Evolutionary conservation across 2,329 filamentous ascomycete genomes (phyloP).

Genomic region (Botrytis tulipae): DNA sequence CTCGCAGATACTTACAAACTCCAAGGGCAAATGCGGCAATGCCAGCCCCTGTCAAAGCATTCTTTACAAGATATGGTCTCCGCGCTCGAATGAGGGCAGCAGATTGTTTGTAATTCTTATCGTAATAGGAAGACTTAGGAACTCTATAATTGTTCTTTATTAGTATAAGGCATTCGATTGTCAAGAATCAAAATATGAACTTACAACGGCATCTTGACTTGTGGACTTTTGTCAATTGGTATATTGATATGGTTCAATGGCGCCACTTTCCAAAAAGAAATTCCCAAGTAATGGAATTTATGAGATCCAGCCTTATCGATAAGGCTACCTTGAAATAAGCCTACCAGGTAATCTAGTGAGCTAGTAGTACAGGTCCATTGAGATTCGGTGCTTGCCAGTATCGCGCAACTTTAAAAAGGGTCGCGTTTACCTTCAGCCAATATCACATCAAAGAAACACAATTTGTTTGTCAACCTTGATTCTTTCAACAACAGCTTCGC

Average conservation of each 20-base stretch:
- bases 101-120: constrained; percentile 79
- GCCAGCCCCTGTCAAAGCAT: constrained; percentile 74
- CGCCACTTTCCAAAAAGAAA: constrained; percentile 19
- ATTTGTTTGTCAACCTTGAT: neutral
- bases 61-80: constrained; percentile 88
- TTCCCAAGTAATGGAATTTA: neutral
- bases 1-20: constrained; percentile 72
- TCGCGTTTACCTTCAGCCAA: constrained; percentile 14
- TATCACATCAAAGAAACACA: constrained; percentile 19
- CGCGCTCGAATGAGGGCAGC: constrained; percentile 88
- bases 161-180: neutral
- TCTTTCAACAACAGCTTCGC: constrained; percentile 14
- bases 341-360: neutral
- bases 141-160: constrained; percentile 43
- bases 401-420: constrained; percentile 2
- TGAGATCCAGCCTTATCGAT: constrained; percentile 17
- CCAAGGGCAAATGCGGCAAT: constrained; percentile 74
- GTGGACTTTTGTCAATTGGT: neutral
- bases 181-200: neutral
- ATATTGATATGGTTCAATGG: constrained; percentile 6
- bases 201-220: constrained; percentile 19
- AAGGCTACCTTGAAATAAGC: constrained; percentile 12
- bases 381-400: neutral
- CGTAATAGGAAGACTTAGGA: constrained; percentile 83
- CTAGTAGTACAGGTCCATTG: neutral